Evolutionary conservation across 495 filamentous ascomycete species (phyloP), one percentile per base, ranked within the genome.

Genomic region (Parmelia sp.): DNA sequence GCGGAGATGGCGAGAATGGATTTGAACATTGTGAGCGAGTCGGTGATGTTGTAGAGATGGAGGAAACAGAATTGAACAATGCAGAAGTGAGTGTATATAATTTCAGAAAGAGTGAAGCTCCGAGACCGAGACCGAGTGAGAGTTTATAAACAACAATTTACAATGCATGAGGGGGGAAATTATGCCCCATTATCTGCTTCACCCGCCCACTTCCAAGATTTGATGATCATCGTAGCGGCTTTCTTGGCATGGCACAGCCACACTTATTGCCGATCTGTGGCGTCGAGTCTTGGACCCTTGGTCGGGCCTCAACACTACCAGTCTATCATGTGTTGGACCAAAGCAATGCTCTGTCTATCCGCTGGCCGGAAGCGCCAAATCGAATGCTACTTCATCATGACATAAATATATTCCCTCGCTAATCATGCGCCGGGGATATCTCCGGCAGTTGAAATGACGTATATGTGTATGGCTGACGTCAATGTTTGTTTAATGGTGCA

Each of bases 361-460:
- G 12, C 19, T 14, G 3, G 40, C n/a, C 14, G 40, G 19, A 19
- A 17, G 40, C 40, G 40, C 40, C 15, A 19, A 42, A 19, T 40
- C 37, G 40, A 44, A 19, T 44, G n/a, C n/a, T n/a, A n/a, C n/a
- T n/a, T n/a, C n/a, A n/a, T n/a, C n/a, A n/a, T n/a, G n/a, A n/a
- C n/a, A n/a, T n/a, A n/a, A n/a, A n/a, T n/a, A n/a, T n/a, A n/a
- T n/a, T n/a, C n/a, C n/a, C n/a, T n/a, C n/a, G n/a, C 23, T 9
- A 23, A 11, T 49, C 21, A 4, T 25, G 45, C 3, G n/a, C 23
- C 23, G n/a, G 45, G 4, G 7, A 49, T 49, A 12, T 49, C n/a
- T 57, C n/a, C 55, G 25, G 49, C 49, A 53, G 49, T 39, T 58
- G 33, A 23, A 39, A 5, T 59, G 56, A 58, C 55, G 55, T 59